phyloP scores from a whole-genome alignment of 345 rosid genomes.

The Durio zibethinus region DNA sequence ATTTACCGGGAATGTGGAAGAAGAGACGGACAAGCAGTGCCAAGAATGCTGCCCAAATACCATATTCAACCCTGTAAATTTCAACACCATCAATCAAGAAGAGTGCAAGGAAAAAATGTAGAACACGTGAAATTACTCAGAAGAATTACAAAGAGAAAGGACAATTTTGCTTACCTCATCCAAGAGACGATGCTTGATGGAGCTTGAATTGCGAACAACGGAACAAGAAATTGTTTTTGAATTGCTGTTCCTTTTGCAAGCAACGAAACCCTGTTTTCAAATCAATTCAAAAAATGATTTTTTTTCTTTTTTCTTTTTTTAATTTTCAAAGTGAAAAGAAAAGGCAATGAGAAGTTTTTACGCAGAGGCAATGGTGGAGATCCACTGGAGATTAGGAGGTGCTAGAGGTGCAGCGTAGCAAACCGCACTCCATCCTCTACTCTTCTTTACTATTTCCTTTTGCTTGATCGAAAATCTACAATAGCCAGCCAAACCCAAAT shows the following conservation, averaged over 20 bases:
- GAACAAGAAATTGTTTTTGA: slow-evolving; percentile 77
- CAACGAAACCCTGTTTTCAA: slow-evolving; percentile 51
- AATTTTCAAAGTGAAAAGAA: too few species aligned
- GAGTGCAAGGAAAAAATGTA: not conserved
- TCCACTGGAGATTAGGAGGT: slow-evolving; percentile 60
- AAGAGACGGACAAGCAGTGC: slow-evolving; percentile 81
- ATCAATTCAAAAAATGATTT: not conserved
- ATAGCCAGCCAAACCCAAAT: not conserved
- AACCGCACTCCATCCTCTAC: slow-evolving; percentile 53
- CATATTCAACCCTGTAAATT: slow-evolving; percentile 84
- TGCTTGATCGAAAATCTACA: slow-evolving; percentile 41
- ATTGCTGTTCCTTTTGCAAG: slow-evolving; percentile 69
- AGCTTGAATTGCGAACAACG: slow-evolving; percentile 70
- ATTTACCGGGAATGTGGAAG: slow-evolving; percentile 76
- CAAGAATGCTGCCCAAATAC: slow-evolving; percentile 76
- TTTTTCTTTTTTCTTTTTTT: too few species aligned
- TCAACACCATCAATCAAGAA: not conserved
- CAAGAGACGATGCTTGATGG: slow-evolving; percentile 65
- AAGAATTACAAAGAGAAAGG: not conserved
- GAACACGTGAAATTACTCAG: not conserved
- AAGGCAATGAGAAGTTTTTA: slow-evolving; percentile 23
- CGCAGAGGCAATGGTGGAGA: slow-evolving; percentile 66
- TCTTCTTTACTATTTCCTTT: slow-evolving; percentile 20
- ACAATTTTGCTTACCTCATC: slow-evolving; percentile 57
- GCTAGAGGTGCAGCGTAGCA: slow-evolving; percentile 59